Conservation (phyloP, 2,329 filamentous ascomycete species). For the Pseudocercospora macadamiae region DNA sequence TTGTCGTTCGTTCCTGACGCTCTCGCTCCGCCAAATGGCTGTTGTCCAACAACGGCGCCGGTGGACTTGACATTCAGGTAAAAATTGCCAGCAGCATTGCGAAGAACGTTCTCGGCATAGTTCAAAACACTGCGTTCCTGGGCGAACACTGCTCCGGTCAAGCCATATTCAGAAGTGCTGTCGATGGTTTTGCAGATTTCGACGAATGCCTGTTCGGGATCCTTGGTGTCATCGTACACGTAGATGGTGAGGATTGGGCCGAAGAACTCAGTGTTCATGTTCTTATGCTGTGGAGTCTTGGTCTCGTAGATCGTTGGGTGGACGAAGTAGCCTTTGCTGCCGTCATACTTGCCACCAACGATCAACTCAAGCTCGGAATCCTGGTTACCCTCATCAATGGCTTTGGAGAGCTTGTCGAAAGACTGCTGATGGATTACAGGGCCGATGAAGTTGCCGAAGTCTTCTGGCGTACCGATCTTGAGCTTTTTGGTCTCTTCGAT, state of each 20-base stretch:
- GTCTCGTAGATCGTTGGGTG: constrained; percentile 81
- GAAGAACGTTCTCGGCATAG: constrained; percentile 69
- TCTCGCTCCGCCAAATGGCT: constrained; percentile 55
- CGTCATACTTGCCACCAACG: constrained; percentile 76
- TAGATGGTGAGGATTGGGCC: constrained; percentile 75
- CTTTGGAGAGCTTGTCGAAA: constrained; percentile 77
- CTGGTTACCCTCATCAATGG: constrained; percentile 78
- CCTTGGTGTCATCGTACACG: constrained; percentile 70
- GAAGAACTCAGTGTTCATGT: constrained; percentile 79
- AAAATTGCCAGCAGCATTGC: constrained; percentile 78
- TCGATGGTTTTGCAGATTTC: constrained; percentile 68
- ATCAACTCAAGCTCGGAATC: constrained; percentile 74
- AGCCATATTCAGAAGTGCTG: constrained; percentile 72
- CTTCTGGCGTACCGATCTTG: constrained; percentile 69
- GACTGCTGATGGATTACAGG: constrained; percentile 82
- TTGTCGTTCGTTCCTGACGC: constrained; percentile 62
- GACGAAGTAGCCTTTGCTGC: constrained; percentile 78
- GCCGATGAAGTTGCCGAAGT: constrained; percentile 79
- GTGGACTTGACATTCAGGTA: constrained; percentile 82
- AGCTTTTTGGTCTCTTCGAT: constrained; percentile 70
- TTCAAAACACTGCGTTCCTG: constrained; percentile 67
- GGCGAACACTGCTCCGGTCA: constrained; percentile 78
- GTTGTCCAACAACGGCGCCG: constrained; percentile 48
- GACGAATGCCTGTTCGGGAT: constrained; percentile 58
- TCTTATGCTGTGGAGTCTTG: constrained; percentile 71